Evolutionary conservation across 441 rosid genomes (phyloP), one percentile per base, ranked within the genome.

Genomic region (Gossypium trilobum): DNA sequence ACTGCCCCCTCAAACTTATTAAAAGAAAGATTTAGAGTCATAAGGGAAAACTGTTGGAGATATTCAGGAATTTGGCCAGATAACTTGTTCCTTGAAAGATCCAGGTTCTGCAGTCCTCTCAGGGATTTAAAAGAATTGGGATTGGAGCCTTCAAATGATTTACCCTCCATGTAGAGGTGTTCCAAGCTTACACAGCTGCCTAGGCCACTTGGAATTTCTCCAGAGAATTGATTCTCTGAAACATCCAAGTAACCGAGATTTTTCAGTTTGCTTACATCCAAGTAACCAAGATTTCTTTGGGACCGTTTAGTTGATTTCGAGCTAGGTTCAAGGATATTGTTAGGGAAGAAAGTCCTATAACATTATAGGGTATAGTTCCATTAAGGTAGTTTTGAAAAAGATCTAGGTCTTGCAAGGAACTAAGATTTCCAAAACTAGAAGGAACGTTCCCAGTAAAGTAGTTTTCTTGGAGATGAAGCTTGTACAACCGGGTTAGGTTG

Each of bases 1-100:
- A 79, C 70, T n/a, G 16, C 13, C 2, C 81, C 81, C 19, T 54
- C 66, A 5, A 82, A 71, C n/a, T 75, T 29, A 39, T 78, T 82
- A 16, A 11, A 77, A 19, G 83, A 79, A 0, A 82, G 48, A 54
- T 78, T 73, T 33, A 79, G 23, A 44, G 23, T 27, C 4, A n/a
- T 3, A 27, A 42, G n/a, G 5, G 13, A 27, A 71, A 55, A 5
- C 5, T 20, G 17, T 5, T 48, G 25, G 4, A 83, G 6, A 22
- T 19, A 78, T 13, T 31, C 27, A 1, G 79, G 82, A 54, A 83
- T 74, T 27, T 17, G 10, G 0, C 85, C 82, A 0, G 73, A 74
- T 17, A 84, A 54, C 11, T 75, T 54, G 65, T 78, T 82, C 0
- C 6, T 16, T 0, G 82, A 82, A 20, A 82, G 62, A 55, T 75